Evolutionary conservation across 257 asterid genomes (phyloP).

Genomic region (Solanum gandarillasii): DNA sequence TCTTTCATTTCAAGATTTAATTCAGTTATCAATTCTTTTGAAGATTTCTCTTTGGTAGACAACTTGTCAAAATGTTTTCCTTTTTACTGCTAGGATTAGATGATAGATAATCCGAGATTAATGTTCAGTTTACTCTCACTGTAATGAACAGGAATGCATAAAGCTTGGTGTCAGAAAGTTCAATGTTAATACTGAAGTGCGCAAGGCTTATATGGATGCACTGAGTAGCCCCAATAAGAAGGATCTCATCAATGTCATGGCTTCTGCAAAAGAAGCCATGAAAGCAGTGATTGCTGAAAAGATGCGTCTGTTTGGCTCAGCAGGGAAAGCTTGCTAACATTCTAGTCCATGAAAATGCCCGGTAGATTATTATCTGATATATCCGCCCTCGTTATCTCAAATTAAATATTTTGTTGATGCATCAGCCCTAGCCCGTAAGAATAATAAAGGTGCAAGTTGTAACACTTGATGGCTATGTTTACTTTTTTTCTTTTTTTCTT

Average conservation of each 20-base stretch:
- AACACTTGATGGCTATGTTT: neutral
- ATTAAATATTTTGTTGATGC: neutral
- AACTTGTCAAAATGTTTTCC: neutral
- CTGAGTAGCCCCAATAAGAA: slow-evolving; percentile 27
- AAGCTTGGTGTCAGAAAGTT: slow-evolving; percentile 75
- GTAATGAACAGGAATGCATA: slow-evolving; percentile 54
- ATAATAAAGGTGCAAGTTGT: neutral
- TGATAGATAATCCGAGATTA: neutral
- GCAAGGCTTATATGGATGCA: slow-evolving; percentile 76
- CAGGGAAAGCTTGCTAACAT: slow-evolving; percentile 52
- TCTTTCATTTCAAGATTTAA: neutral
- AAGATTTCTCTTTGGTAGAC: neutral
- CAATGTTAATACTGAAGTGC: slow-evolving; percentile 90
- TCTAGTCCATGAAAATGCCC: neutral
- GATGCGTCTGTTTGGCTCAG: slow-evolving; percentile 84
- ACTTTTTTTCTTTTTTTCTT: too few relatives aligned
- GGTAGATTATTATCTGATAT: neutral
- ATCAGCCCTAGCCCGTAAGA: neutral
- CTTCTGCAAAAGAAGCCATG: slow-evolving; percentile 85
- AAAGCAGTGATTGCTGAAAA: slow-evolving; percentile 77
- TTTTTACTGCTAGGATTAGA: neutral
- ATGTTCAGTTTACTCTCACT: neutral
- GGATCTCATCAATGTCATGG: slow-evolving; percentile 68
- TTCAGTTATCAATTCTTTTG: neutral
- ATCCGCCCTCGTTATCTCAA: neutral